Base-by-base conservation (phyloP, 495 filamentous ascomycete genomes). In the Annulohypoxylon bovei region DNA sequence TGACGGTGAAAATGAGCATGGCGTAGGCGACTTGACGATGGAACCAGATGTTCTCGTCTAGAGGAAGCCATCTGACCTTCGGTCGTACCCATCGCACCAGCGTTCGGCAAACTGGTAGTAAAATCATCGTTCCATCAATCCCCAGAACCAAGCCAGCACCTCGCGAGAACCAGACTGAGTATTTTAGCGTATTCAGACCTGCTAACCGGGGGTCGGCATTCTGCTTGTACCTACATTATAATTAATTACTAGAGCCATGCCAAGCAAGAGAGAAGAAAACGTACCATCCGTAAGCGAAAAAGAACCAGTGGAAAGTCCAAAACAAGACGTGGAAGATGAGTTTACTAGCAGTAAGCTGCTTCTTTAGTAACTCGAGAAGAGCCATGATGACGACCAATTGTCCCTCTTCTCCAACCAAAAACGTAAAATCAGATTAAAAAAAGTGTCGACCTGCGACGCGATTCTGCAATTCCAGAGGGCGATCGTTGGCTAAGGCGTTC, bases 21-120 rank as follows among this genome's bases (percentile, higher is more conserved):
- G 92, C 81, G 77, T 98, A 99, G 1, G 96, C 95, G 16, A 97
- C 88, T 79, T 99, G 95, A 35, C 96, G 87, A 84, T 99, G 95
- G 75, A 98, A 97, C 93, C 93, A 99, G 72, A 93, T 88, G 25
- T 91, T 93, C 80, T 99, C 95, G 74, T 99, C 95, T 9, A 99
- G 85, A 6, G 96, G 95, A 12, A 98, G 76, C 83, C 90, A 97
- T 77, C 88, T 84, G 68, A 98, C 82, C 85, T 95, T 96, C 14
- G 95, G 95, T 70, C 95, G 88, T 57, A 98, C 78, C 73, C 87
- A 90, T 76, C 91, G 86, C 52, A 99, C 83, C 22, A 98, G 78
- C 71, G 93, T 99, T 67, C 95, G 85, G 84, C 96, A 98, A 87
- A 98, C 97, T 7, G 95, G 95, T 59, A 98, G 81, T 27, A 98